These are phyloP conservation scores for Hymenoscyphus infarciens DNA, from an alignment of 2,329 filamentous ascomycete species.

Conservation along the genomic window DNA sequence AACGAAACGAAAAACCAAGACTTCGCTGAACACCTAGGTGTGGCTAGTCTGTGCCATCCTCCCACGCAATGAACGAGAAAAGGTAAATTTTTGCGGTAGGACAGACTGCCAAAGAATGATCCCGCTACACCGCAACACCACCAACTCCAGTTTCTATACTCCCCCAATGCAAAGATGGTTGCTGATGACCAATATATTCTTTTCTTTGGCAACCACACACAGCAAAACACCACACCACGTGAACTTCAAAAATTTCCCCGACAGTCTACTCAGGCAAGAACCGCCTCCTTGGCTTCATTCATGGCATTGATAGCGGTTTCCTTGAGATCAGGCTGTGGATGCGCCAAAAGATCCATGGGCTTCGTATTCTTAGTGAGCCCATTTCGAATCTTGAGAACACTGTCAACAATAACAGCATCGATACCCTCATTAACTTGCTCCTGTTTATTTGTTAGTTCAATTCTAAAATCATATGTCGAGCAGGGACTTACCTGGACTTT, in stretches of 20 bases:
- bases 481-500: conserved; percentile 71
- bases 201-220: not conserved
- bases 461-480: not conserved
- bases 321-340: not conserved
- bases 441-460: conserved; percentile 16
- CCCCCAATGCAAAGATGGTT: not conserved
- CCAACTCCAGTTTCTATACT: not conserved
- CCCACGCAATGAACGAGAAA: not conserved
- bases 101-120: not conserved
- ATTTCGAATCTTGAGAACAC: conserved; percentile 86
- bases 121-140: not conserved
- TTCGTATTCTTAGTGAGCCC: conserved; percentile 52
- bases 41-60: not conserved
- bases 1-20: too few relatives aligned
- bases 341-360: not conserved
- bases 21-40: too few relatives aligned
- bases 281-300: not conserved
- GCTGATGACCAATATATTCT: not conserved
- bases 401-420: conserved; percentile 96
- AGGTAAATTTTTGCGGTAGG: not conserved
- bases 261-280: not conserved
- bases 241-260: not conserved
- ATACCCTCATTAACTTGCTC: conserved; percentile 89
- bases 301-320: not conserved
- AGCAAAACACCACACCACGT: not conserved